phyloP scores from a whole-genome alignment of 768 basidiomycete genomes.

The Mycena vitilis region DNA sequence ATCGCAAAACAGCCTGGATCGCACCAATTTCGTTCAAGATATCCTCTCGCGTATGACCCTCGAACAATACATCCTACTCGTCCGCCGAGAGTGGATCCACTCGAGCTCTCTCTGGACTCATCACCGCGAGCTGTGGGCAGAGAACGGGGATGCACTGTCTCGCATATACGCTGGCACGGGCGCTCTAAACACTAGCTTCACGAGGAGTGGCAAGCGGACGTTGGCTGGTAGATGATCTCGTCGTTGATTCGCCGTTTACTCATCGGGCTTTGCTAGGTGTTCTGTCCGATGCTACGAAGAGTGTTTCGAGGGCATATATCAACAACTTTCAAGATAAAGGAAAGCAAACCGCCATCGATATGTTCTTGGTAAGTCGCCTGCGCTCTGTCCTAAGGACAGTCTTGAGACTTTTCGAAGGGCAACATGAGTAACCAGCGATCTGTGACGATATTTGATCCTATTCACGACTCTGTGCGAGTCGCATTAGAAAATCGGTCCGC shows the following conservation, averaged over 20 bases:
- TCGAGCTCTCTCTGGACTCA: slow-evolving; percentile 81
- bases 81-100: slow-evolving; percentile 81
- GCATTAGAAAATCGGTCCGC: slow-evolving; percentile 75
- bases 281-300: slow-evolving; percentile 96
- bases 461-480: slow-evolving; percentile 86
- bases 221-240: slow-evolving; percentile 70
- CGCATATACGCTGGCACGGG: slow-evolving; percentile 95
- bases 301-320: slow-evolving; percentile 94
- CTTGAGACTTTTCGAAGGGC: slow-evolving; percentile 68
- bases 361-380: slow-evolving; percentile 79
- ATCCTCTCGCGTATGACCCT: slow-evolving; percentile 87
- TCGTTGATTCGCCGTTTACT: slow-evolving; percentile 19
- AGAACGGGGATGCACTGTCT: slow-evolving; percentile 93
- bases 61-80: slow-evolving; percentile 84
- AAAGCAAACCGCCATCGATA: slow-evolving; percentile 95
- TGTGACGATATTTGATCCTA: slow-evolving; percentile 93
- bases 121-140: slow-evolving; percentile 97
- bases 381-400: not conserved
- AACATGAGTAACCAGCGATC: slow-evolving; percentile 90
- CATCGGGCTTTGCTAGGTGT: slow-evolving; percentile 65
- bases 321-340: slow-evolving; percentile 97
- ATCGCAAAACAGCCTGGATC: slow-evolving; percentile 75
- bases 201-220: slow-evolving; percentile 93
- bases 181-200: slow-evolving; percentile 95
- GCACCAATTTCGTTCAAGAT: slow-evolving; percentile 98